Evolutionary conservation across 2,329 filamentous ascomycete genomes (phyloP).

Genomic region (Ophiostoma tasmaniense): DNA sequence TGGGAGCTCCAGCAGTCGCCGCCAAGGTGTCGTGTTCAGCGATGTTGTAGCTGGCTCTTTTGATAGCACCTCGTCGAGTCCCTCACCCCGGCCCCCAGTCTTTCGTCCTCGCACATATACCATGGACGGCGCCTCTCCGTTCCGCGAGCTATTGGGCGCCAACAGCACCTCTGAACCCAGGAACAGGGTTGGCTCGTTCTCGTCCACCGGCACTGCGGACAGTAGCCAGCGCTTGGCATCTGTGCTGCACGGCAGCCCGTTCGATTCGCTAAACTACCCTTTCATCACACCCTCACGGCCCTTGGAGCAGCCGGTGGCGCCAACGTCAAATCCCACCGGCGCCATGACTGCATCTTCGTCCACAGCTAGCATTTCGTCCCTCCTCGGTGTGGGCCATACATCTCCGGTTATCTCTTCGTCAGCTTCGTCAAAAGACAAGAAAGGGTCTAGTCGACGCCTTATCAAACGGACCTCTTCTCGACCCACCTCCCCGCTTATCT

Average conservation of each 20-base stretch:
- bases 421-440: conserved; percentile 33
- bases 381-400: conserved; percentile 1
- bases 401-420: not conserved
- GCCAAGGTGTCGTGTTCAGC: conserved; percentile 54
- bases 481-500: conserved; percentile 49
- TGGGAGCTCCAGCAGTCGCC: conserved; percentile 27
- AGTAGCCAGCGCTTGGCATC: conserved; percentile 29
- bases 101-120: conserved; percentile 49
- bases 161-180: conserved; percentile 41
- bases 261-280: conserved; percentile 35
- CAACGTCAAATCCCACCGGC: conserved; percentile 16
- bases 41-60: conserved; percentile 45
- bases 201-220: conserved; percentile 51
- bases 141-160: conserved; percentile 38
- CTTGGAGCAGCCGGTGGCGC: conserved; percentile 30
- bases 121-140: conserved; percentile 41
- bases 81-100: conserved; percentile 31
- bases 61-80: conserved; percentile 38
- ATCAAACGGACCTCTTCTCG: conserved; percentile 48
- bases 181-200: conserved; percentile 62
- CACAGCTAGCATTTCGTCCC: conserved; percentile 12
- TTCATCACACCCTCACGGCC: conserved; percentile 28
- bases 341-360: conserved; percentile 17
- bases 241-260: conserved; percentile 34
- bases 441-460: conserved; percentile 39